These are phyloP conservation scores for Macaranga tanarius DNA, from an alignment of 441 rosid species.

Conservation along the genomic window DNA sequence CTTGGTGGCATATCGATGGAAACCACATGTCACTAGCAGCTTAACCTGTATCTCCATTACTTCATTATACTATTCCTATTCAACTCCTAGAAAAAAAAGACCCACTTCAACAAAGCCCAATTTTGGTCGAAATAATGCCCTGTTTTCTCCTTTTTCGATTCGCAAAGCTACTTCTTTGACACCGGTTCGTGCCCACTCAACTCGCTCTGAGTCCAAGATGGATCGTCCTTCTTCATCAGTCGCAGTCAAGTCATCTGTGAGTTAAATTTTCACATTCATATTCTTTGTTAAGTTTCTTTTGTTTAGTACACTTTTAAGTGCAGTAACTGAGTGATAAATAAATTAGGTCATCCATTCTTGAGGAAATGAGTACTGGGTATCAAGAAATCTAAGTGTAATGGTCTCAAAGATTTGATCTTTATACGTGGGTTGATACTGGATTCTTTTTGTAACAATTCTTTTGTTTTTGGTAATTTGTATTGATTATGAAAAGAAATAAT, in stretches of 20 bases:
- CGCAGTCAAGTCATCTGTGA: slow-evolving; percentile 59
- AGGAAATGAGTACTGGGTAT: neutral
- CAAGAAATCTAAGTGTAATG: neutral
- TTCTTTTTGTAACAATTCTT: slow-evolving; percentile 1
- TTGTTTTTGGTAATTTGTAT: no score
- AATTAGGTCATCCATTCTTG: neutral
- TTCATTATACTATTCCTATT: slow-evolving; percentile 23
- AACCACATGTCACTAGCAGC: slow-evolving; percentile 35
- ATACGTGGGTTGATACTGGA: no score
- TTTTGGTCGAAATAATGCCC: neutral
- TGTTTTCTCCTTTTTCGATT: slow-evolving; percentile 24
- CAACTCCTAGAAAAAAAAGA: slow-evolving; percentile 19
- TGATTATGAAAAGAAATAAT: no score
- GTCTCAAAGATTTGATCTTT: neutral
- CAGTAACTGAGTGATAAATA: no score
- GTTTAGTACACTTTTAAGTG: no score
- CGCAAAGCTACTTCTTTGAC: slow-evolving; percentile 33
- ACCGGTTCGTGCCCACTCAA: slow-evolving; percentile 39
- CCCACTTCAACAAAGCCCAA: slow-evolving; percentile 2
- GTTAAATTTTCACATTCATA: slow-evolving; percentile 18
- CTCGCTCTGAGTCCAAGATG: slow-evolving; percentile 50
- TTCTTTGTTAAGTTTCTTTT: no score
- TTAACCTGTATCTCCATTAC: slow-evolving; percentile 31
- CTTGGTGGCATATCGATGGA: slow-evolving; percentile 52
- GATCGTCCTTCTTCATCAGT: slow-evolving; percentile 37